These are phyloP conservation scores for Phalaenopsis aphrodite DNA, from an alignment of 106 monocot genomes.

Conservation along the genomic window DNA sequence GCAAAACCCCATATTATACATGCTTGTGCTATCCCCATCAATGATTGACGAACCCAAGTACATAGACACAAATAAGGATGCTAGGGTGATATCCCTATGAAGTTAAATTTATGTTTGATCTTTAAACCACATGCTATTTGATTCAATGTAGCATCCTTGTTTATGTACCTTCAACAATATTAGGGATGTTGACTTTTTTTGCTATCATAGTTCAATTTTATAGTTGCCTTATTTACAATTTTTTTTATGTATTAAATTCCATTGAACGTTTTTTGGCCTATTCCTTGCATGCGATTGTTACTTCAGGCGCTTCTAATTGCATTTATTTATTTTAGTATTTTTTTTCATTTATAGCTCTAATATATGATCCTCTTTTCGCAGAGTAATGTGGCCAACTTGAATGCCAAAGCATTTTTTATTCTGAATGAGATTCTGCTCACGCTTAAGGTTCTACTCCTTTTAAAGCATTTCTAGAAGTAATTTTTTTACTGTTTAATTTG, in stretches of 20 bases:
- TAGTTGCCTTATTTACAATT: not conserved
- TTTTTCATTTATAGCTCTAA: not conserved
- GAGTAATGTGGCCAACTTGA: slow-evolving; percentile 39
- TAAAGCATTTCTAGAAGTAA: not conserved
- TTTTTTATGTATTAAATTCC: not conserved
- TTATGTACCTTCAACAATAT: not conserved
- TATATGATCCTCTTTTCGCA: slow-evolving; percentile 25
- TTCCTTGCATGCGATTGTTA: not conserved
- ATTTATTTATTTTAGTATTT: not conserved
- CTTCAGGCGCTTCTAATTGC: not conserved
- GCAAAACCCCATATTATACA: not conserved
- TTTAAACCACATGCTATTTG: not conserved
- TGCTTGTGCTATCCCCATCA: not conserved
- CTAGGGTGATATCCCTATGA: not conserved
- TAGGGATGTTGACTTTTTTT: not conserved
- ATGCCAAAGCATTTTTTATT: slow-evolving; percentile 59
- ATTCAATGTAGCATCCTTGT: not conserved
- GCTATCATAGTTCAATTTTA: not conserved
- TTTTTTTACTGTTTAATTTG: not conserved
- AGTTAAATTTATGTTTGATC: not conserved
- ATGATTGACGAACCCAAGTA: not conserved
- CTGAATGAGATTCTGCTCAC: slow-evolving; percentile 80
- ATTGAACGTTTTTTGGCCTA: not conserved
- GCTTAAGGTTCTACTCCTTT: slow-evolving; percentile 48
- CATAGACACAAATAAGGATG: not conserved